Base-by-base conservation (phyloP, 495 filamentous ascomycete species). In the Xanthoparmelia taractica region DNA sequence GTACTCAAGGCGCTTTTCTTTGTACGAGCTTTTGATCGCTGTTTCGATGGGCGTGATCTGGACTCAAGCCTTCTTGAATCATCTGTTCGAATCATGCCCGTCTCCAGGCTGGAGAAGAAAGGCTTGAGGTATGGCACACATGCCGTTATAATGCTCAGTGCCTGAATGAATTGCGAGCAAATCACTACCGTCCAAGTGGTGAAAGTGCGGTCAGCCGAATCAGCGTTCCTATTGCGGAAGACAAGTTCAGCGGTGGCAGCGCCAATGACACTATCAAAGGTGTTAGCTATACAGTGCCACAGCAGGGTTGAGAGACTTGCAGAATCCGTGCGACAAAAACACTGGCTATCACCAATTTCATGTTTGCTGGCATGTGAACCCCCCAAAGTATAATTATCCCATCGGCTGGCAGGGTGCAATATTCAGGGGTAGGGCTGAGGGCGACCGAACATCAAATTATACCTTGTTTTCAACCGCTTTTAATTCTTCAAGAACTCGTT, bases 251-350 rank as follows among this genome's bases (percentile, higher is more conserved):
- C 65, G 2, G 57, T 48, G 25, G 38, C 45, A 20, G 62, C 66
- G 40, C 41, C 52, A 25, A 67, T 52, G 18, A 50, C 63, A 38
- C 66, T 67, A 27, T 1, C 23, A 8, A 20, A 31, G 8, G 27
- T 37, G n/a, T 55, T 48, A 62, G 34, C 43, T 48, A 36, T 37
- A 45, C 15, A 36, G 11, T 31, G 38, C 41, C 34, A 17, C 17
- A n/a, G n/a, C n/a, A n/a, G n/a, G n/a, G n/a, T 23, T 12, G 43
- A 52, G n/a, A n/a, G n/a, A 65, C 74, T 64, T 58, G 79, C 77
- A 78, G 76, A 11, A 79, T 67, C 41, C 78, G 75, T 8, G 76
- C 63, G 27, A 73, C 74, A 55, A 78, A 75, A 72, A 72, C 59
- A 74, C 68, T 71, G 72, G 5, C 74, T n/a, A n/a, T n/a, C n/a